Conservation (phyloP, 257 asterid genomes). For the Galeopsis tetrahit region DNA sequence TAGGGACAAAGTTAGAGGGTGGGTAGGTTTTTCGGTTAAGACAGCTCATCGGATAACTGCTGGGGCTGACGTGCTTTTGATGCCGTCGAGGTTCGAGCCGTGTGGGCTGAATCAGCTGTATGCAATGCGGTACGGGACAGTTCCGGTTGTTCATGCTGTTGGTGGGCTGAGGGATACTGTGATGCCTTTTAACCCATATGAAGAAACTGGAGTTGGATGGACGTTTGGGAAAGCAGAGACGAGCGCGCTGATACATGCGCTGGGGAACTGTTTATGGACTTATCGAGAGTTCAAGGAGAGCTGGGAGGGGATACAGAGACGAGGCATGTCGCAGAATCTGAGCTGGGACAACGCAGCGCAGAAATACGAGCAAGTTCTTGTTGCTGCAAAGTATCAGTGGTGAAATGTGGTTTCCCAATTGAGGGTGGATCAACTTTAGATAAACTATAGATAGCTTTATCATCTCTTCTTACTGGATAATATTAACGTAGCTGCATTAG, state of each 20-base stretch:
- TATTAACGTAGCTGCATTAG: no score
- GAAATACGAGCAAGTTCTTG: conserved; percentile 79
- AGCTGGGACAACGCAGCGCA: conserved; percentile 96
- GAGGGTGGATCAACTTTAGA: neutral
- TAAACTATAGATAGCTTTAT: neutral
- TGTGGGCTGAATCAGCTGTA: conserved; percentile 97
- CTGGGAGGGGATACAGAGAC: conserved; percentile 91
- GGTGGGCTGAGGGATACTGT: conserved; percentile 97
- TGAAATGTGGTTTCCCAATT: conserved; percentile 29
- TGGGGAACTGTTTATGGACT: conserved; percentile 81
- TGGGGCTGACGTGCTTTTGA: conserved; percentile 77
- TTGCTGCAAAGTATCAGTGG: conserved; percentile 96
- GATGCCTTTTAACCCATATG: conserved; percentile 80
- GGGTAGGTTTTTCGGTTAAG: conserved; percentile 94
- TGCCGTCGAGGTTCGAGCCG: conserved; percentile 98
- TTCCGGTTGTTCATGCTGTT: conserved; percentile 93
- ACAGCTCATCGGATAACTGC: conserved; percentile 93
- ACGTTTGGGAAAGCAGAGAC: conserved; percentile 71
- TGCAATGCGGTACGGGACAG: conserved; percentile 87
- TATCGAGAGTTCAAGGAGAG: conserved; percentile 73
- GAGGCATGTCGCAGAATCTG: conserved; percentile 82
- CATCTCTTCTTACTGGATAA: conserved; percentile 3
- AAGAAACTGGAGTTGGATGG: conserved; percentile 91
- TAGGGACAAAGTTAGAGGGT: conserved; percentile 64
- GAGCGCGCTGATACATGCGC: conserved; percentile 59